Conservation (phyloP, 2,329 filamentous ascomycete genomes). For the Fusarium dlaminii region DNA sequence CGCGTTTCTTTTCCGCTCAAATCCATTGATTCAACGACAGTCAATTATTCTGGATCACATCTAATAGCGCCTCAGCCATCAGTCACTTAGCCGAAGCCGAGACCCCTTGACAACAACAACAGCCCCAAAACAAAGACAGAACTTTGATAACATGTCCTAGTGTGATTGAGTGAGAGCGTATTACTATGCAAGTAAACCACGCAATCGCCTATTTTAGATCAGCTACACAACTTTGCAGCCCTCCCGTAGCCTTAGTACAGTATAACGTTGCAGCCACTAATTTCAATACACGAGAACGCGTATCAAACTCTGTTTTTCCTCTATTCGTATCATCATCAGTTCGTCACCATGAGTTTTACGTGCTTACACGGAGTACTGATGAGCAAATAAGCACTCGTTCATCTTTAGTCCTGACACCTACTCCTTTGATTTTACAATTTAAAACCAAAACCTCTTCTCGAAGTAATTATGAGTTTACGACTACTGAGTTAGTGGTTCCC, state of each 20-base stretch:
- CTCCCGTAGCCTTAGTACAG: constrained; percentile 9
- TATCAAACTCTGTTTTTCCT: constrained; percentile 17
- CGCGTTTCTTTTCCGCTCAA: constrained; percentile 3
- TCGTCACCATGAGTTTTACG: constrained; percentile 20
- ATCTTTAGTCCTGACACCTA: background rate
- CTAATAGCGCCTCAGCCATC: constrained; percentile 1
- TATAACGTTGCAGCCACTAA: constrained; percentile 25
- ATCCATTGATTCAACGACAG: constrained; percentile 8
- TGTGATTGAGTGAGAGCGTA: background rate
- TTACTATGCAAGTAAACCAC: constrained; percentile 10
- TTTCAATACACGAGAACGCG: constrained; percentile 5
- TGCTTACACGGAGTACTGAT: background rate
- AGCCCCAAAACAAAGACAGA: background rate
- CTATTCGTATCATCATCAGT: constrained; percentile 7
- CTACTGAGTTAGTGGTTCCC: background rate
- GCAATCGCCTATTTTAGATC: constrained; percentile 6
- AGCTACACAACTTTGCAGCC: constrained; percentile 14
- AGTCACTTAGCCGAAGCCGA: constrained; percentile 1
- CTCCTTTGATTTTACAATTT: background rate
- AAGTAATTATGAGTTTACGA: background rate
- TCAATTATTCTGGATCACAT: constrained; percentile 28
- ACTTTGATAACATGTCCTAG: background rate
- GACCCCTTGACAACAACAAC: constrained; percentile 3
- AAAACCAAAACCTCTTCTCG: background rate
- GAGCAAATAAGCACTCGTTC: background rate